These are phyloP conservation scores for Glycine soja DNA, from an alignment of 306 rosid genomes.

Conservation along the genomic window DNA sequence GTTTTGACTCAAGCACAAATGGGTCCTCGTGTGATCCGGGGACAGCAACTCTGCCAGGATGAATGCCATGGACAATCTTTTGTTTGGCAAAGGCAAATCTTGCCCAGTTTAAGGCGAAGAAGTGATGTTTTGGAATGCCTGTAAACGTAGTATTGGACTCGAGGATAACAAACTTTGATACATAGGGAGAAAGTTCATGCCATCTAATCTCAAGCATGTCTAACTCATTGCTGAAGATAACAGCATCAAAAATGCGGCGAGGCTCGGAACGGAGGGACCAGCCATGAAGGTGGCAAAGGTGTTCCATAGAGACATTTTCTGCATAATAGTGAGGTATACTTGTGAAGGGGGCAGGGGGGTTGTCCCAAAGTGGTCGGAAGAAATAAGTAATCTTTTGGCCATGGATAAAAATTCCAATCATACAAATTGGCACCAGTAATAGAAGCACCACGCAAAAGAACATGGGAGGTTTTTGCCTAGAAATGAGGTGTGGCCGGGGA, in stretches of 20 bases:
- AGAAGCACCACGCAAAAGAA: constrained; percentile 54
- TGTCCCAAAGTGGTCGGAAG: constrained; percentile 95
- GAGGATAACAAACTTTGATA: constrained; percentile 78
- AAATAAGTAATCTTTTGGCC: constrained; percentile 71
- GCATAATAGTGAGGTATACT: constrained; percentile 85
- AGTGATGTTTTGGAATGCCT: constrained; percentile 78
- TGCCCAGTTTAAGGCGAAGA: constrained; percentile 56
- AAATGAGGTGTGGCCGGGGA: constrained; percentile 49
- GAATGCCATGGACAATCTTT: constrained; percentile 56
- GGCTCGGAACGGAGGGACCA: constrained; percentile 80
- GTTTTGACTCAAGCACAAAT: constrained; percentile 67
- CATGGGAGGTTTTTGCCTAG: constrained; percentile 53
- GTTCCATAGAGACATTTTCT: constrained; percentile 80
- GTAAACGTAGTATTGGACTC: constrained; percentile 88
- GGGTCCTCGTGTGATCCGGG: constrained; percentile 65
- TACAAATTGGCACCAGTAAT: constrained; percentile 57
- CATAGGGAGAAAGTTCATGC: constrained; percentile 80
- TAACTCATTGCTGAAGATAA: constrained; percentile 90
- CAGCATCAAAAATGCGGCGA: constrained; percentile 74
- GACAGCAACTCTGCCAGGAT: constrained; percentile 59
- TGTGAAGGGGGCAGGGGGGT: constrained; percentile 68
- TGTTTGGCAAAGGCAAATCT: constrained; percentile 71
- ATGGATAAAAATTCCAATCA: constrained; percentile 56
- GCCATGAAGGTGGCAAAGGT: constrained; percentile 84
- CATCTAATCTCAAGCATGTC: constrained; percentile 89